Evolutionary conservation across 306 rosid genomes (phyloP), one percentile per base, ranked within the genome.

Genomic region (Quercus rubra): DNA sequence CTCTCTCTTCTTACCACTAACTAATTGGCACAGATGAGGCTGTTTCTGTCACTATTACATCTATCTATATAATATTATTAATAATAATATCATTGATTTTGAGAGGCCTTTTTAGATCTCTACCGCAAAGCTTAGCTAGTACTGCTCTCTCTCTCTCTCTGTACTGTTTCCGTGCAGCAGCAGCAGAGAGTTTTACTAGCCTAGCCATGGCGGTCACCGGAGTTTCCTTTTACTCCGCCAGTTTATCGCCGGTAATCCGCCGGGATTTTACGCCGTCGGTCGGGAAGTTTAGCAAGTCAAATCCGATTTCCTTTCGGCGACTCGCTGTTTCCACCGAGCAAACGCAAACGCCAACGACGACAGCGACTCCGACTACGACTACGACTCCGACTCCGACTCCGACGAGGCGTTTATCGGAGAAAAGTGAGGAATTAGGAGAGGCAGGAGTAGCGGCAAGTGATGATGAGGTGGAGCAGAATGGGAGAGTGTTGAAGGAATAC

Each of bases 151-250:
- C 2, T 35, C 9, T 38, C 38, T 35, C 41, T 35, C 11, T 67
- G 46, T 30, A 20, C 52, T 35, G 51, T 19, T 49, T 49, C 15
- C 1, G 54, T 49, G 15, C 54, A 49, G 54, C 54, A 46, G 52
- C 12, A 23, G 20, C 38, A 33, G 27, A 31, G 49, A 35, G 41
- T 31, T 21, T 15, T 13, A 9, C 41, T 63, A 27, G 30, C 3
- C 27, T 46, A 19, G n/a, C 71, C 69, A 92, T 92, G 97, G 76
- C 91, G 51, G 73, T 82, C 74, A 11, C 83, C 49, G 87, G 86
- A 74, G 76, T 82, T 55, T 62, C 35, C 73, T 70, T 77, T 58
- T 84, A 80, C 7, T 73, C 80, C 46, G 30, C 27, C 75, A 38
- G 38, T 71, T 20, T 58, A 4, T 74, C 83, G 43, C 70, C 76